Evolutionary conservation across 805 yeast genomes (phyloP), one percentile per base, ranked within the genome.

Genomic region (Komagataella kurtzmanii): DNA sequence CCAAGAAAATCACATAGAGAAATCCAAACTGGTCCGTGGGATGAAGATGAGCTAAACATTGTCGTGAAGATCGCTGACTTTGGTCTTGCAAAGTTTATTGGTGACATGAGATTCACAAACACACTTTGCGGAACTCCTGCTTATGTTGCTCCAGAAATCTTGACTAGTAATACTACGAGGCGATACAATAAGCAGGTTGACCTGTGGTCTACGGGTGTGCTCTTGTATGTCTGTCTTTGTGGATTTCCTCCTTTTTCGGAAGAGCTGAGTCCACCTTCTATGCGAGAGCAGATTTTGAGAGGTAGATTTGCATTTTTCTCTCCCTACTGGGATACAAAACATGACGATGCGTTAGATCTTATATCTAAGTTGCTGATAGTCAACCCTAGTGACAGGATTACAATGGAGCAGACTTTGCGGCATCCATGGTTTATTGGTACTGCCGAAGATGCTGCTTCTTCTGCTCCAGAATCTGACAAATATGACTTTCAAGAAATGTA

Each of bases 221-320:
- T 86, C 48, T 63, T 85, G 14, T 86, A 86, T 55, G 89, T 85
- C 2, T 84, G 93, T 61, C 68, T 86, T 17, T 85, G 88, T 62
- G 95, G 95, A 0, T 86, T 86, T 57, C 93, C 91, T 3, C 95
- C 95, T 0, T 86, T 86, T 61, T 82, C 88, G 59, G 93, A 85
- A 47, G 91, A 86, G 54, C 62, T 85, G 52, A 90, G 83, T 0
- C 93, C 93, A 8, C 91, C 91, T 7, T 72, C 75, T 21, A 81
- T 85, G 85, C 76, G 80, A 54, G 87, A 85, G 47, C 93, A 85
- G 64, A 85, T 85, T 50, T 58, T 82, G 7, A 67, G 69, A 40
- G 91, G 85, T 0, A 77, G 74, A 54, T 84, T 73, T 64, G 88
- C 89, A 0, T 85, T 85, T 61, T 85, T 80, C 61, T 77, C 87